Base-by-base conservation (phyloP, 352 stramenopile genomes). In the Globisporangium takayamanum region DNA sequence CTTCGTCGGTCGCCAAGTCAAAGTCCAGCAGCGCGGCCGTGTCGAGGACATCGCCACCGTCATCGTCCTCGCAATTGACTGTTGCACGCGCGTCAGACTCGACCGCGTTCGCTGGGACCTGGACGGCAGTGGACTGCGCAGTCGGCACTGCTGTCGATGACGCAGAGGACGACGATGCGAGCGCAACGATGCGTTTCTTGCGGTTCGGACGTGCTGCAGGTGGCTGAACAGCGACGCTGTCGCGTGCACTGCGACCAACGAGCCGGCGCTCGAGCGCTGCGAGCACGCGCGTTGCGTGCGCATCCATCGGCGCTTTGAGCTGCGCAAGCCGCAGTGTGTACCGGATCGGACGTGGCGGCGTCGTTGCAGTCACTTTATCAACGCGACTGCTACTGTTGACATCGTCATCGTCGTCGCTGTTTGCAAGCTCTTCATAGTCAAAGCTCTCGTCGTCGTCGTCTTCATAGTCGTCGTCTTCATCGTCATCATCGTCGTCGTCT, bases 181-280 rank as follows among this genome's bases (percentile, higher is more conserved):
- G 44, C 44, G 44, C 18, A 26, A 48, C 36, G 14, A 59, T 51
- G 18, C 44, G 50, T 16, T 42, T n/a, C 45, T 69, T 44, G 41
- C 47, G 12, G 20, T n/a, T 36, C 50, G 50, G 16, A 53, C 20
- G 41, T n/a, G 33, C 28, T 26, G 53, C 52, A 12, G 60, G 45
- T 6, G 36, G 46, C 22, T 60, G 55, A n/a, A 47, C 26, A n/a
- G 12, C 1, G n/a, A 25, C 36, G 8, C 8, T 18, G 42, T 55
- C 44, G 22, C 46, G 36, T 5, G 59, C 39, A 15, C 51, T 73
- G 53, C 77, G 76, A 10, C 82, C 77, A 10, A 80, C 70, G 50
- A 94, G 86, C 6, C 83, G 77, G 20, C 76, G 68, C 67, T 94
- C 85, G 3, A 92, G 61, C 0, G 83, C 79, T 55, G 68, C 73